Percentiles rank a stretch among this genome's conserved stretches.
Conservation (phyloP, 176 grass and related monocot species). For the Ampelocalamus luodianensis region DNA sequence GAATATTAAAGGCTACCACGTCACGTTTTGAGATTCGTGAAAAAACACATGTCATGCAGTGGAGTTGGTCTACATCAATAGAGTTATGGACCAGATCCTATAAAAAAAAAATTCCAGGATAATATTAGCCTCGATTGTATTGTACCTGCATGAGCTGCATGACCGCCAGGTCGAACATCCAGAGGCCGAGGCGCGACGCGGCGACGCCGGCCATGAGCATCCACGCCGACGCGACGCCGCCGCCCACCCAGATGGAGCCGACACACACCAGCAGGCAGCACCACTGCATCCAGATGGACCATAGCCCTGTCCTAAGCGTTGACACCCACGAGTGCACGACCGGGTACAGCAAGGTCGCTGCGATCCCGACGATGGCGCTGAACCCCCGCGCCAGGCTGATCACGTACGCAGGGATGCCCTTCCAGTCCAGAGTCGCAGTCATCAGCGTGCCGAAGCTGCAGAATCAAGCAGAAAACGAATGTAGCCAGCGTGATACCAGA, state of each 20-base stretch:
- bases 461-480: too few relatives aligned
- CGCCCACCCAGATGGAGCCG: constrained; percentile 65
- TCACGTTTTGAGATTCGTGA: too few relatives aligned
- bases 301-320: constrained; percentile 77
- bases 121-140: not conserved
- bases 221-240: constrained; percentile 62
- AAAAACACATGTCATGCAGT: too few relatives aligned
- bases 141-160: not conserved
- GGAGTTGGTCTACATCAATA: too few relatives aligned
- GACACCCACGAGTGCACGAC: constrained; percentile 61
- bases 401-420: constrained; percentile 81
- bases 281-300: constrained; percentile 90
- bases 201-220: constrained; percentile 89
- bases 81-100: too few relatives aligned
- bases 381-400: constrained; percentile 75
- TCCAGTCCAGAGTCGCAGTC: constrained; percentile 88
- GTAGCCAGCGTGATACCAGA: too few relatives aligned
- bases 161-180: not conserved
- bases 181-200: constrained; percentile 42
- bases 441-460: constrained; percentile 88
- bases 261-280: constrained; percentile 76
- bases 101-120: too few relatives aligned
- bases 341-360: constrained; percentile 76
- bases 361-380: constrained; percentile 75
- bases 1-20: too few relatives aligned